Evolutionary conservation across 1,284 basidiomycete species (phyloP).

Genomic region (Fomitiporia mediterranea): DNA sequence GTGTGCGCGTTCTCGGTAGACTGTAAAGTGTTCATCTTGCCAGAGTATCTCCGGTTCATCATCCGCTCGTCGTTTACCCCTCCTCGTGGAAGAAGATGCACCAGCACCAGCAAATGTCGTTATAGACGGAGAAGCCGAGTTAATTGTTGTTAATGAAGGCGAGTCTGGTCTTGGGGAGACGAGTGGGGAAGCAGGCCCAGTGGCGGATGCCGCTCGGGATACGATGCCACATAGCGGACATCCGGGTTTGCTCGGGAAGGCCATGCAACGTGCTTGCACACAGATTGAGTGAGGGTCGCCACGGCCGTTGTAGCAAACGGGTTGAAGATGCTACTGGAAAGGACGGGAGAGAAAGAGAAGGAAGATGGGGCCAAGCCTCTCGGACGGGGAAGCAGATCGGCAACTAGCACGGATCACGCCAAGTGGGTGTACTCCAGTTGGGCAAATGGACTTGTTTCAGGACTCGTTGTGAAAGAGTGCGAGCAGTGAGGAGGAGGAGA

Average conservation of each 20-base stretch:
- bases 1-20: slow-evolving; percentile 60
- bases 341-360: neutral
- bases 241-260: slow-evolving; percentile 57
- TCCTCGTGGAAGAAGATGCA: neutral
- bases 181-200: slow-evolving; percentile 30
- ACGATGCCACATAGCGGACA: slow-evolving; percentile 75
- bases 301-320: neutral
- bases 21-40: slow-evolving; percentile 71
- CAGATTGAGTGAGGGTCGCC: too few species aligned
- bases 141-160: too few species aligned
- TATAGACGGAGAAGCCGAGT: neutral
- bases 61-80: slow-evolving; percentile 19
- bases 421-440: neutral
- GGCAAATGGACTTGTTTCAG: neutral
- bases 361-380: neutral
- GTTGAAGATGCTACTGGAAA: neutral
- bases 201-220: slow-evolving; percentile 37
- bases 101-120: slow-evolving; percentile 30
- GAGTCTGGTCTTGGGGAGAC: too few species aligned
- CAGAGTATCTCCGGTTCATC: slow-evolving; percentile 58
- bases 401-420: neutral
- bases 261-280: too few species aligned
- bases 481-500: neutral
- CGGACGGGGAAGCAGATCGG: neutral
- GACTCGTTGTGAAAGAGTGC: neutral